Evolutionary conservation across 345 rosid species (phyloP).

Genomic region (Durio zibethinus): DNA sequence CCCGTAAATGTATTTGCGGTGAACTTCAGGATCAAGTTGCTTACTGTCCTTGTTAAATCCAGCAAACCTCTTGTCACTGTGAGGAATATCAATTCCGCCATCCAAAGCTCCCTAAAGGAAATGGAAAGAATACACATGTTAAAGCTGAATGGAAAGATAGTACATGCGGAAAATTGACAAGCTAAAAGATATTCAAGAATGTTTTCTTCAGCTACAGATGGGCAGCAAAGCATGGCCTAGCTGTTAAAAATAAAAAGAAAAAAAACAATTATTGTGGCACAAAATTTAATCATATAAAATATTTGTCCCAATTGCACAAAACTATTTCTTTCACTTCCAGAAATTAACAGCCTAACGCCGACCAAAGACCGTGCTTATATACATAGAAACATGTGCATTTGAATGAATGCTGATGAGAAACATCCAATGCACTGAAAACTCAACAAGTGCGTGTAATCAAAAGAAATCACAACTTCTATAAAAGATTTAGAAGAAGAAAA

Average conservation of each 20-base stretch:
- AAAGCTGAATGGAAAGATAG: background rate
- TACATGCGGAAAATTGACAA: background rate
- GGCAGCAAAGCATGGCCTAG: background rate
- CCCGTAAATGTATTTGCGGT: slow-evolving; percentile 61
- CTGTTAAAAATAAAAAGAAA: background rate
- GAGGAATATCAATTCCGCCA: slow-evolving; percentile 75
- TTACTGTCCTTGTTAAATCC: slow-evolving; percentile 59
- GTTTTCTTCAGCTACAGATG: background rate
- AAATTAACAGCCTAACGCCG: background rate
- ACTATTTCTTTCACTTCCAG: background rate
- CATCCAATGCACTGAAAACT: background rate
- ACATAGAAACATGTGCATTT: background rate
- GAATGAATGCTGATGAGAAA: background rate
- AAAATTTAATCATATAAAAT: background rate
- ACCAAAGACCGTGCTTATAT: background rate
- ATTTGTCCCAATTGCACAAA: background rate
- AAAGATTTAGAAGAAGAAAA: background rate
- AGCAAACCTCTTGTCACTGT: slow-evolving; percentile 75
- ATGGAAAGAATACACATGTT: background rate
- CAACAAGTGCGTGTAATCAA: background rate
- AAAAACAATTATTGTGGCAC: background rate
- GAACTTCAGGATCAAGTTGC: slow-evolving; percentile 65
- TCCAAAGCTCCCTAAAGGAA: slow-evolving; percentile 60
- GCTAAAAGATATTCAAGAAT: background rate
- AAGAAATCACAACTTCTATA: background rate